phyloP scores from a whole-genome alignment of 1,284 basidiomycete species.

The Anthracocystis setariae region DNA sequence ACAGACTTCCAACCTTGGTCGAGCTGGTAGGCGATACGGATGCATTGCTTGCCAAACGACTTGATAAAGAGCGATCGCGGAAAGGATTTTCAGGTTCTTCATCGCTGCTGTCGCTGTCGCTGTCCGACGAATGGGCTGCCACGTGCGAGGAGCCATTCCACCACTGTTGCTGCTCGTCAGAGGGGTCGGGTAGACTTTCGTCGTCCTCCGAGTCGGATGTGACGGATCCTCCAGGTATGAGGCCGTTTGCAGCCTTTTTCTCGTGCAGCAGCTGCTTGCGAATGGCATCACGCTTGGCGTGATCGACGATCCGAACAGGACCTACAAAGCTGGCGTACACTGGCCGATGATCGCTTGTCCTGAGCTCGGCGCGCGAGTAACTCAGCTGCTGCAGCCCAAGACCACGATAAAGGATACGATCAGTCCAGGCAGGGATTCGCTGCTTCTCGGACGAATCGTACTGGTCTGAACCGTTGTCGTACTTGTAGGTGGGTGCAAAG shows the following conservation, averaged over 20 bases:
- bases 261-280: slow-evolving; percentile 72
- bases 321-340: slow-evolving; percentile 86
- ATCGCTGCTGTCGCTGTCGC: slow-evolving; percentile 21
- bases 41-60: background rate
- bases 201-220: slow-evolving; percentile 27
- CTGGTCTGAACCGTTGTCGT: slow-evolving; percentile 78
- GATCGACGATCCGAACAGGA: slow-evolving; percentile 81
- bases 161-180: slow-evolving; percentile 41
- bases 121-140: slow-evolving; percentile 4
- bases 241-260: slow-evolving; percentile 26
- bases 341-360: slow-evolving; percentile 92
- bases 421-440: slow-evolving; percentile 92
- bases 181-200: slow-evolving; percentile 42
- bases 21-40: slow-evolving; percentile 4
- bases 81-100: slow-evolving; percentile 21
- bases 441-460: slow-evolving; percentile 97
- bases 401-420: slow-evolving; percentile 77
- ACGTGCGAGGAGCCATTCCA: slow-evolving; percentile 20
- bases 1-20: background rate
- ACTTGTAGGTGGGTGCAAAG: slow-evolving; percentile 90
- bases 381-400: slow-evolving; percentile 51
- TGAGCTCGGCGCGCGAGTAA: slow-evolving; percentile 78
- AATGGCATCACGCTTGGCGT: slow-evolving; percentile 77
- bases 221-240: slow-evolving; percentile 10
- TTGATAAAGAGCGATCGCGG: slow-evolving; percentile 1